Conservation (phyloP, 2,329 filamentous ascomycete species). For the Colletotrichum tofieldiae region DNA sequence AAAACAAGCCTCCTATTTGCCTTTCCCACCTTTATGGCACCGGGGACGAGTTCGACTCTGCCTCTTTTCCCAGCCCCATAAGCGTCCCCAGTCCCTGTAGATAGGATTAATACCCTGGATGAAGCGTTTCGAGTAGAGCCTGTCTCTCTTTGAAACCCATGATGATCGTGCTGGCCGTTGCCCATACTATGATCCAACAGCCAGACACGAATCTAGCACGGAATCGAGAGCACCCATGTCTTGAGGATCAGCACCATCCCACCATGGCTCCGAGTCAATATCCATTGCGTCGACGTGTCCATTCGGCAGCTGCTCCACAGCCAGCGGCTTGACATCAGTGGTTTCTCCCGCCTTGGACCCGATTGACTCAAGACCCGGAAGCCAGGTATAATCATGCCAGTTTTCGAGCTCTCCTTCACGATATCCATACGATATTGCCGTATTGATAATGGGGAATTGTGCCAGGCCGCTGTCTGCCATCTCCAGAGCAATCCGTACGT, state of each 20-base stretch:
- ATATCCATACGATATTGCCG: constrained; percentile 79
- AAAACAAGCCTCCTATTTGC: constrained; percentile 6
- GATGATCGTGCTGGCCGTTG: constrained; percentile 10
- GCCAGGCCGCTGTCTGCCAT: constrained; percentile 83
- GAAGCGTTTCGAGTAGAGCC: constrained; percentile 34
- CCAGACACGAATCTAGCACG: constrained; percentile 71
- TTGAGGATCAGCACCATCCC: constrained; percentile 72
- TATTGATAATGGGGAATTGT: constrained; percentile 82
- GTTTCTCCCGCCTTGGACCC: constrained; percentile 42
- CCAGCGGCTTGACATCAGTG: constrained; percentile 52
- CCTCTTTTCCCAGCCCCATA: constrained; percentile 35
- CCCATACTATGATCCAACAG: constrained; percentile 56
- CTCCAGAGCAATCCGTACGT: constrained; percentile 82
- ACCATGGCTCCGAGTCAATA: constrained; percentile 69
- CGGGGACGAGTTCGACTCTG: neutral
- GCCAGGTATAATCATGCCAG: constrained; percentile 73
- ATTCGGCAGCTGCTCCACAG: constrained; percentile 59
- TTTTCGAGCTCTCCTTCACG: constrained; percentile 83
- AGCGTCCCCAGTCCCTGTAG: constrained; percentile 21
- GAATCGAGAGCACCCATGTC: constrained; percentile 69
- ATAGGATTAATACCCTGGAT: constrained; percentile 23
- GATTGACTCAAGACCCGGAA: constrained; percentile 51
- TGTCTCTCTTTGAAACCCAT: constrained; percentile 24
- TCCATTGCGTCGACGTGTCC: constrained; percentile 73
- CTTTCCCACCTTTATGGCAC: neutral